phyloP scores from a whole-genome alignment of 1,139 yeast species.

The Lodderomyces beijingensis region DNA sequence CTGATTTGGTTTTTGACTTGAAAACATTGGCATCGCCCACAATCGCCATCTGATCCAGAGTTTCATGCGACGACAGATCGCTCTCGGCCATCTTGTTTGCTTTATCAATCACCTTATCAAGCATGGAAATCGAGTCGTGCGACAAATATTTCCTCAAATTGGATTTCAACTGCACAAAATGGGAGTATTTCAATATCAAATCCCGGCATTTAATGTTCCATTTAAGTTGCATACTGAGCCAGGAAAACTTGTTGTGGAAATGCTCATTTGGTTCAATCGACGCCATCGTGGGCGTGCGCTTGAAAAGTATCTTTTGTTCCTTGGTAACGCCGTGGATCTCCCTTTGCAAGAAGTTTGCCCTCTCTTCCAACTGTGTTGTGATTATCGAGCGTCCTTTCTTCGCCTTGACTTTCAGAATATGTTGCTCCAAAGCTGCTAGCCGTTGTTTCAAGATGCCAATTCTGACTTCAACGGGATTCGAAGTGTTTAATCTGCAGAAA shows the following conservation, averaged over 20 bases:
- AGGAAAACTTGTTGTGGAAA: conserved; percentile 39
- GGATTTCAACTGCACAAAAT: conserved; percentile 32
- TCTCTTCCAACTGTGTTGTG: conserved; percentile 14
- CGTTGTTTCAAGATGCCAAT: conserved; percentile 24
- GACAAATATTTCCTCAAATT: conserved; percentile 30
- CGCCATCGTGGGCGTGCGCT: conserved; percentile 8
- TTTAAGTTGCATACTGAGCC: conserved; percentile 39
- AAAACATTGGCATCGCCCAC: neutral
- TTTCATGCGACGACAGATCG: conserved; percentile 2
- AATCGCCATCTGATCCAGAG: neutral
- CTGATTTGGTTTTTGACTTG: neutral
- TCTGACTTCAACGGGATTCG: conserved; percentile 27
- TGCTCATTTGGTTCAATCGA: conserved; percentile 18
- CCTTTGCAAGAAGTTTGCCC: conserved; percentile 22
- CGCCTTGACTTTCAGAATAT: conserved; percentile 15
- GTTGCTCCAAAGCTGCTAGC: conserved; percentile 23
- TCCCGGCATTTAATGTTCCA: conserved; percentile 42
- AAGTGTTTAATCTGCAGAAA: conserved; percentile 24
- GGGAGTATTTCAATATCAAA: conserved; percentile 33
- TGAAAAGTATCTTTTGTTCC: conserved; percentile 5
- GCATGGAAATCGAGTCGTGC: conserved; percentile 34
- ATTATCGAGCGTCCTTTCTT: no score
- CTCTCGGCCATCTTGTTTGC: conserved; percentile 8
- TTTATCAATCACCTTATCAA: conserved; percentile 31
- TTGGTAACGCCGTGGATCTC: conserved; percentile 17